Evolutionary conservation across 139 green algal genomes (phyloP).

Genomic region (Chlamydomonas sp.): DNA sequence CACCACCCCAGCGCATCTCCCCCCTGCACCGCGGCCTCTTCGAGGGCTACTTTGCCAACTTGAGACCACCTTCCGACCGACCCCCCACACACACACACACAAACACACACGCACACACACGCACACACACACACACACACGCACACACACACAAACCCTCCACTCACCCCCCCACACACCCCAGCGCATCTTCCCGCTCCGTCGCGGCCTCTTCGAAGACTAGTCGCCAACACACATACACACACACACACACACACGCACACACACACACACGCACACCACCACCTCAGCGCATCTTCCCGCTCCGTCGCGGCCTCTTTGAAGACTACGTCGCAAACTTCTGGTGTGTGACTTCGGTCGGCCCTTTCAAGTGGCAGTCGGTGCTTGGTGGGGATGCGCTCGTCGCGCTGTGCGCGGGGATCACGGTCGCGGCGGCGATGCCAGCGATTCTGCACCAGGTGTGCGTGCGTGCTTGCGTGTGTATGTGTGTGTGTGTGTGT

Average conservation of each 20-base stretch:
- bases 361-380: slow-evolving; percentile 11
- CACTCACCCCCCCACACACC: no score
- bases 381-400: slow-evolving; percentile 25
- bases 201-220: no score
- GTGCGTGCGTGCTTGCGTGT: background rate
- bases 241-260: background rate
- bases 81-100: no score
- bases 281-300: slow-evolving; percentile 71
- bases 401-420: slow-evolving; percentile 37
- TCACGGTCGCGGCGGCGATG: slow-evolving; percentile 54
- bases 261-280: no score
- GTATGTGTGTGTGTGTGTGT: no score
- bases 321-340: slow-evolving; percentile 97
- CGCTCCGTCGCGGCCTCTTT: slow-evolving; percentile 79
- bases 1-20: slow-evolving; percentile 67
- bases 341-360: slow-evolving; percentile 13
- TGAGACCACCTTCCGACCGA: no score
- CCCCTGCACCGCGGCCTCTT: slow-evolving; percentile 83
- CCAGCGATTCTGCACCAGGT: slow-evolving; percentile 69
- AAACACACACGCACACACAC: no score
- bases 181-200: no score
- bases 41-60: slow-evolving; percentile 98
- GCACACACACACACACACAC: no score
- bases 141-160: no score
- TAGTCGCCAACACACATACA: no score